phyloP scores from a whole-genome alignment of 129 eudicot species.

The Centella asiatica region DNA sequence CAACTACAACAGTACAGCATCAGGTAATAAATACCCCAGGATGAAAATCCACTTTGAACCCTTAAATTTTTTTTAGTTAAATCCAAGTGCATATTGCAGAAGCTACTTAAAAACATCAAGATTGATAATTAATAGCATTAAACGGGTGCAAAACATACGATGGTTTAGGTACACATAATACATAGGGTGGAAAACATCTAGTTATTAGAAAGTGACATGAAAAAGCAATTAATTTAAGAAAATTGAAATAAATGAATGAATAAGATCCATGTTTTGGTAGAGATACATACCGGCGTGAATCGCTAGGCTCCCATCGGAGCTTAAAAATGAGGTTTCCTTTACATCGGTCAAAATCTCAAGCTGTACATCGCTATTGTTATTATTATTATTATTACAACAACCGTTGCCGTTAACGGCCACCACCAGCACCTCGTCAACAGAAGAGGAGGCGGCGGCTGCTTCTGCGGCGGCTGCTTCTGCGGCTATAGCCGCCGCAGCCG shows the following conservation, averaged over 20 bases:
- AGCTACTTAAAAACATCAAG: too few species aligned
- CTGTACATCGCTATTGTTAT: constrained; percentile 33
- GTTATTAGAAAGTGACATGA: too few species aligned
- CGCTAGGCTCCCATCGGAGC: constrained; percentile 76
- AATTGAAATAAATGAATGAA: too few species aligned
- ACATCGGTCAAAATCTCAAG: constrained; percentile 28
- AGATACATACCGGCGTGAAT: constrained; percentile 80
- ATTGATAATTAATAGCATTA: too few species aligned
- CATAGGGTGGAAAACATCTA: too few species aligned
- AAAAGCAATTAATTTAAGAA: too few species aligned
- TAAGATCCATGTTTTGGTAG: not conserved
- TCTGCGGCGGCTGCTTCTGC: constrained; percentile 48
- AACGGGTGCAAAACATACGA: too few species aligned
- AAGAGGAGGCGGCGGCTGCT: constrained; percentile 39
- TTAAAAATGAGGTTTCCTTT: constrained; percentile 45
- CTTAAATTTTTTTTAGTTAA: not conserved
- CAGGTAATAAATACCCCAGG: too few species aligned
- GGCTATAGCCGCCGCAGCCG: constrained; percentile 35
- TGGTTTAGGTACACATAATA: too few species aligned
- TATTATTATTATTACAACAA: constrained; percentile 11
- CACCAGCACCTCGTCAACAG: constrained; percentile 25
- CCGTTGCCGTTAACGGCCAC: constrained; percentile 27
- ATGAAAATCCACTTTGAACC: not conserved
- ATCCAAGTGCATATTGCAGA: too few species aligned
- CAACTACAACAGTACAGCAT: not conserved